Evolutionary conservation across 805 yeast genomes (phyloP), one percentile per base, ranked within the genome.

Genomic region (Priceomyces haplophilus): DNA sequence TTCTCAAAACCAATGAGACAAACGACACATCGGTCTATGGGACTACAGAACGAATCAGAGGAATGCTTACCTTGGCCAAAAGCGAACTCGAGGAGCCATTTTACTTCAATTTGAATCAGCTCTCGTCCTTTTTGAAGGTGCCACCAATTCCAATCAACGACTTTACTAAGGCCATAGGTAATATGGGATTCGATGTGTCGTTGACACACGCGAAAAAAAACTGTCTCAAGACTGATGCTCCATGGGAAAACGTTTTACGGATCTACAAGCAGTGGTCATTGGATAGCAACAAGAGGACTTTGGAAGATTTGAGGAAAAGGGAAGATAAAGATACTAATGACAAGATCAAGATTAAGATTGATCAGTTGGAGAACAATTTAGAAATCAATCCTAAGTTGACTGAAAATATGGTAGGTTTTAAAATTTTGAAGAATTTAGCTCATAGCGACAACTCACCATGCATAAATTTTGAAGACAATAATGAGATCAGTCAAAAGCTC

Each of bases 171-270:
- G 98, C 96, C 0, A 52, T 91, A 4, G 88, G 96, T 3, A 87
- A 88, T 48, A 71, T 85, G 43, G 97, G 97, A 1, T 88, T 80
- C 62, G 68, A 77, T 12, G 88, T 87, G 3, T 87, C 97, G 1
- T 70, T 88, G 44, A 87, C 98, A 1, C 99, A 93, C 63, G 96
- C 96, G 3, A 77, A 80, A 51, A 83, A 89, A 24, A 86, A 90
- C 29, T 82, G 89, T 30, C 69, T 93, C 49, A 93, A 93, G 72
- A 93, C 98, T 1, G 70, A 88, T 57, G 98, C 98, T 0, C 88
- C 95, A 4, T 86, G 87, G 83, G 80, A 76, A 34, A 78, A 78
- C 21, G 71, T 91, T 27, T 83, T 96, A 83, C 79, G 79, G 45
- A 69, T 90, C 12, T 76, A 82, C 59, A 76, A 80, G 44, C 78